These are phyloP conservation scores for Leptographium wingfieldii DNA, from an alignment of 2,329 filamentous ascomycete species.

Conservation along the genomic window DNA sequence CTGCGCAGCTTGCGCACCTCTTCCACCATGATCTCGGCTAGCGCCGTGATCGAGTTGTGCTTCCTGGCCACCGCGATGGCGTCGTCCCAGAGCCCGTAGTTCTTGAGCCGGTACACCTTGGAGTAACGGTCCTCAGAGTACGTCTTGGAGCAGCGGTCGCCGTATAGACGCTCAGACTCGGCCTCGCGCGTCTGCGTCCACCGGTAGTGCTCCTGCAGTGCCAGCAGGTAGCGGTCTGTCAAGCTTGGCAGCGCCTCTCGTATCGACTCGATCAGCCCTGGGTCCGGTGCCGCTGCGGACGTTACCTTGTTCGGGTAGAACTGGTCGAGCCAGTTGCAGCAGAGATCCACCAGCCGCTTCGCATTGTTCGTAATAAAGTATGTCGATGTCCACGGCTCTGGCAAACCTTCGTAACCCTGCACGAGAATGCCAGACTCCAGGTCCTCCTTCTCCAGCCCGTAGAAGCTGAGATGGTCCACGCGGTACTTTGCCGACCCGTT, in stretches of 20 bases:
- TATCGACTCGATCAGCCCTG: slow-evolving; percentile 30
- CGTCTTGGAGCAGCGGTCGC: slow-evolving; percentile 32
- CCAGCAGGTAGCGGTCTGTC: slow-evolving; percentile 41
- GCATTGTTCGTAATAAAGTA: slow-evolving; percentile 47
- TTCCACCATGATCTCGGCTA: slow-evolving; percentile 43
- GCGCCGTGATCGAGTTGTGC: slow-evolving; percentile 39
- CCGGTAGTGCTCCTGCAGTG: slow-evolving; percentile 38
- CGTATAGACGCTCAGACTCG: slow-evolving; percentile 26
- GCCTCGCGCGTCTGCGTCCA: slow-evolving; percentile 35
- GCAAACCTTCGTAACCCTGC: slow-evolving; percentile 53
- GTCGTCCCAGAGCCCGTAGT: slow-evolving; percentile 43
- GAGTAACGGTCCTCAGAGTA: slow-evolving; percentile 38
- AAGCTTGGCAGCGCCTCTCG: slow-evolving; percentile 35
- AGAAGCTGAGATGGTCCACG: slow-evolving; percentile 51
- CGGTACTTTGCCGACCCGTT: slow-evolving; percentile 59
- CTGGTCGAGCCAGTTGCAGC: slow-evolving; percentile 40
- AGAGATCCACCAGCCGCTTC: slow-evolving; percentile 46
- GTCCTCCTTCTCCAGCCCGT: slow-evolving; percentile 58
- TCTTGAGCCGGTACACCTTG: slow-evolving; percentile 40
- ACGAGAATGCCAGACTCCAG: slow-evolving; percentile 52
- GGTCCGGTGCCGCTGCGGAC: slow-evolving; percentile 16
- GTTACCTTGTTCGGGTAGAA: slow-evolving; percentile 21
- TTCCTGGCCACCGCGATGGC: slow-evolving; percentile 46
- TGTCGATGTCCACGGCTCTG: slow-evolving; percentile 78
- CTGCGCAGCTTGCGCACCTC: slow-evolving; percentile 33